Evolutionary conservation across 1,284 basidiomycete genomes (phyloP).

Genomic region (Ceratobasidium sp.): DNA sequence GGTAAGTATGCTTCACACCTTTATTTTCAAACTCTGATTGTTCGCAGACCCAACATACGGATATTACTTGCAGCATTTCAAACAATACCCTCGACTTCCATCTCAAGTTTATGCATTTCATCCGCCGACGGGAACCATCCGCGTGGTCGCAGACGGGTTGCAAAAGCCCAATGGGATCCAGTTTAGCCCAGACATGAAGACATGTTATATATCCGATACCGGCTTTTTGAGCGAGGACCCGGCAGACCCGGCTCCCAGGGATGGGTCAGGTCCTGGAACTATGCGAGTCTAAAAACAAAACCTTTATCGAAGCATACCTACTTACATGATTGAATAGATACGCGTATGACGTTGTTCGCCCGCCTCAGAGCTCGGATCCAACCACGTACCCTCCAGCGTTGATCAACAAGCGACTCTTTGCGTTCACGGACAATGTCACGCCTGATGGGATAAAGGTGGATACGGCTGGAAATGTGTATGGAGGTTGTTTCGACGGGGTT

Average conservation of each 20-base stretch:
- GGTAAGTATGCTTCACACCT: conserved; percentile 63
- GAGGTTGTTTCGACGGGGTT: conserved; percentile 78
- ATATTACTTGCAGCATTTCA: conserved; percentile 70
- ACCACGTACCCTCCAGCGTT: conserved; percentile 58
- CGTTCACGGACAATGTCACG: conserved; percentile 74
- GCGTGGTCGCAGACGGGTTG: conserved; percentile 78
- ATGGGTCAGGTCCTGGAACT: conserved; percentile 72
- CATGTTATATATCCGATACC: conserved; percentile 72
- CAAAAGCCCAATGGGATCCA: conserved; percentile 75
- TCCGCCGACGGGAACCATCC: conserved; percentile 71
- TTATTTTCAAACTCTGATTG: neutral
- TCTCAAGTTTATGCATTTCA: conserved; percentile 82
- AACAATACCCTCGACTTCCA: conserved; percentile 72
- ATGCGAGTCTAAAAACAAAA: conserved; percentile 62
- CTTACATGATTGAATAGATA: conserved; percentile 64
- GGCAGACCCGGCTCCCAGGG: conserved; percentile 66
- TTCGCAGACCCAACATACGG: conserved; percentile 61
- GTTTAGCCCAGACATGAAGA: conserved; percentile 75
- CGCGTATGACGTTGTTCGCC: conserved; percentile 71
- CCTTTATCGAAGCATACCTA: neutral
- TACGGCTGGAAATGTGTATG: conserved; percentile 74
- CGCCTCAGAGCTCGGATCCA: conserved; percentile 60
- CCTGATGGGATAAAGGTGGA: conserved; percentile 73
- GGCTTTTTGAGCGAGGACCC: conserved; percentile 44
- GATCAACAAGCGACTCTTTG: conserved; percentile 76